Evolutionary conservation across 2,329 filamentous ascomycete genomes (phyloP).

Genomic region (Rhexocercosporidium sp.): DNA sequence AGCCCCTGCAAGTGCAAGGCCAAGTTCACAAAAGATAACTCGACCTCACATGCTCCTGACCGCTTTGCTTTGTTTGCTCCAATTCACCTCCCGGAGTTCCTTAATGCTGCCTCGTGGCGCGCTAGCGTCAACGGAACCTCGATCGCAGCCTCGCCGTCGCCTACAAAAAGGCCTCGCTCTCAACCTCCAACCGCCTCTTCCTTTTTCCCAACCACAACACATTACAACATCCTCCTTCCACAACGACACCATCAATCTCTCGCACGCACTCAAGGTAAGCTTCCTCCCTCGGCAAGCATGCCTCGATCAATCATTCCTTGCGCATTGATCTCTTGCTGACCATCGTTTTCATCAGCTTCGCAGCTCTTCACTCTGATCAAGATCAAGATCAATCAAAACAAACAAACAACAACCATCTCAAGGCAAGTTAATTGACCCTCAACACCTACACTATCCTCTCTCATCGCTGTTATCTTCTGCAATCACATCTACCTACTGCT

Average conservation of each 20-base stretch:
- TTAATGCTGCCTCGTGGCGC: conserved; percentile 5
- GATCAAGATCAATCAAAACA: not conserved
- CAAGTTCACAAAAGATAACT: conserved; percentile 9
- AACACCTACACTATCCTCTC: not conserved
- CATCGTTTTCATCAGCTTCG: conserved; percentile 1
- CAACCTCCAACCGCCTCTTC: conserved; percentile 1
- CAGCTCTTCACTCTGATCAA: not conserved
- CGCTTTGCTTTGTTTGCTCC: not conserved
- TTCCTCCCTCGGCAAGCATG: not conserved
- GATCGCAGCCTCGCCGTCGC: not conserved
- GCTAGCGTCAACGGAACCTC: conserved; percentile 14
- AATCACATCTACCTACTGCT: not conserved
- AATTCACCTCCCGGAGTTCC: conserved; percentile 6
- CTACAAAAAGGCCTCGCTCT: conserved; percentile 17
- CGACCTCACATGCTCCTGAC: conserved; percentile 2
- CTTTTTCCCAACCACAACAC: conserved; percentile 14
- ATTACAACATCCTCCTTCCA: conserved; percentile 2
- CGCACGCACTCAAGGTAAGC: not conserved
- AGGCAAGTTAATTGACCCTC: conserved; percentile 5
- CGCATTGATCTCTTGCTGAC: conserved; percentile 10
- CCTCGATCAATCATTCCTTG: not conserved
- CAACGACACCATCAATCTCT: not conserved
- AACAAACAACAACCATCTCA: not conserved
- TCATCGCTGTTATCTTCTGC: not conserved
- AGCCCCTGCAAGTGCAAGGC: not conserved